A percentile compares a stretch with the other conserved stretches of the same genome.
These are phyloP conservation scores for Debaryomyces psychrophilus DNA, from an alignment of 1,139 yeast species.

Conservation along the genomic window DNA sequence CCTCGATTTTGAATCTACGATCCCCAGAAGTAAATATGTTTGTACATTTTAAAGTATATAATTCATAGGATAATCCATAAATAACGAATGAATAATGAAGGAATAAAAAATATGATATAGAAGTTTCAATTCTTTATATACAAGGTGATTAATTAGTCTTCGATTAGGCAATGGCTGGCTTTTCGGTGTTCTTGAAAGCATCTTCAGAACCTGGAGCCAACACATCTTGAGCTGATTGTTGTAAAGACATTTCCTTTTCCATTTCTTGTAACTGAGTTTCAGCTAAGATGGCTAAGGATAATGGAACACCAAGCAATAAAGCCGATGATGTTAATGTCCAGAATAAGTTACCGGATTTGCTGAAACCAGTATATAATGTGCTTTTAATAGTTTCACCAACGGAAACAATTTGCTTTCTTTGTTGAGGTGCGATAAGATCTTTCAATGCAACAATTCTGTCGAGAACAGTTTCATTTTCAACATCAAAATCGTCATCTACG, in stretches of 20 bases:
- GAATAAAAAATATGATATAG: conserved; percentile 4
- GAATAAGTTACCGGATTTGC: conserved; percentile 70
- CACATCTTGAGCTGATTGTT: conserved; percentile 82
- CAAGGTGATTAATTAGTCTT: conserved; percentile 15
- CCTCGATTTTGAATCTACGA: background rate
- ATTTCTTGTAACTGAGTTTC: conserved; percentile 93
- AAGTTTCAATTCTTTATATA: conserved; percentile 17
- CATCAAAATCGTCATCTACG: conserved; percentile 73
- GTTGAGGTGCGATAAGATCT: conserved; percentile 89
- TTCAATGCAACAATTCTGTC: conserved; percentile 91
- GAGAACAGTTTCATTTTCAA: conserved; percentile 76
- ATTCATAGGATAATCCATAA: conserved; percentile 8
- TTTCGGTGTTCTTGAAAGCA: conserved; percentile 40
- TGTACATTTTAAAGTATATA: conserved; percentile 10
- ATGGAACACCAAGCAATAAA: conserved; percentile 88
- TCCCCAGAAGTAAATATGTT: conserved; percentile 2
- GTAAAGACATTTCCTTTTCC: conserved; percentile 90
- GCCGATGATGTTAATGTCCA: conserved; percentile 89
- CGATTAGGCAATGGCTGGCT: conserved; percentile 14
- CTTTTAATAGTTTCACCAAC: conserved; percentile 39
- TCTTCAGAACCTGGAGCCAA: conserved; percentile 75
- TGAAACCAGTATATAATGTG: conserved; percentile 48
- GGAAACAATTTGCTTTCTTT: conserved; percentile 56
- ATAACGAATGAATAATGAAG: conserved; percentile 5
- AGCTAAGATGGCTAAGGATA: conserved; percentile 83